phyloP scores from a whole-genome alignment of 2,329 filamentous ascomycete species.

The Ustulina deusta region DNA sequence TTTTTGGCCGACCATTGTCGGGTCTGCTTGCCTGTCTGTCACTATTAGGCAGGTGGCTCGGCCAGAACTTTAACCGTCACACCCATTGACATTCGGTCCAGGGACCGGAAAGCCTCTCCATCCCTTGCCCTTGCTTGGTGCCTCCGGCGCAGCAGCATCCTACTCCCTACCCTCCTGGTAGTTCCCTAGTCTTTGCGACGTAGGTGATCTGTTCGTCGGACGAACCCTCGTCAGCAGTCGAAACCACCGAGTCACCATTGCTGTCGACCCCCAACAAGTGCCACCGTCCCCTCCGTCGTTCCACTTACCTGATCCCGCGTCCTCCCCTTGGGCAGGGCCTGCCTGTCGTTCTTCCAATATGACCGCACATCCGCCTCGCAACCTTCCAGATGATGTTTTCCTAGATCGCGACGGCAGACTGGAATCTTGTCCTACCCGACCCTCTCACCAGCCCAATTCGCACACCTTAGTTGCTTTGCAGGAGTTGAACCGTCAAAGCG shows the following conservation, averaged over 20 bases:
- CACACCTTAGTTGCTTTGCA: conserved; percentile 43
- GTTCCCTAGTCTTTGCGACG: conserved; percentile 43
- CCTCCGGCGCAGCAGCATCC: conserved; percentile 31
- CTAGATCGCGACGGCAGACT: conserved; percentile 41
- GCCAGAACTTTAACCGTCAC: conserved; percentile 13
- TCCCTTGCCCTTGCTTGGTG: conserved; percentile 31
- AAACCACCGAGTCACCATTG: conserved; percentile 40
- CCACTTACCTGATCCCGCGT: conserved; percentile 21
- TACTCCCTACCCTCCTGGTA: conserved; percentile 11
- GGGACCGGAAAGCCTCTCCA: conserved; percentile 6
- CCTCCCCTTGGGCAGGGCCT: conserved; percentile 24
- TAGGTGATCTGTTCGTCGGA: conserved; percentile 26
- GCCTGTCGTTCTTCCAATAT: conserved; percentile 44
- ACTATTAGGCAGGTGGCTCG: conserved; percentile 28
- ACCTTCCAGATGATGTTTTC: conserved; percentile 45
- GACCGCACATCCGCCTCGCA: conserved; percentile 46
- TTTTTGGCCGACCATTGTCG: conserved; percentile 13
- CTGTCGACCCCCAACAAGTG: conserved; percentile 21
- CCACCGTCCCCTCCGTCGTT: conserved; percentile 14
- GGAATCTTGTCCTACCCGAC: conserved; percentile 35
- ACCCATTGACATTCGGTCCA: conserved; percentile 14
- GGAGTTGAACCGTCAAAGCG: conserved; percentile 47
- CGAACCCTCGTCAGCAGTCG: conserved; percentile 34
- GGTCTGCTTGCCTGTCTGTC: conserved; percentile 8
- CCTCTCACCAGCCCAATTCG: conserved; percentile 39